A percentile compares a stretch with the other conserved stretches of the same genome.
Evolutionary conservation across 805 yeast genomes (phyloP).

Genomic region (Metschnikowia kofuensis): DNA sequence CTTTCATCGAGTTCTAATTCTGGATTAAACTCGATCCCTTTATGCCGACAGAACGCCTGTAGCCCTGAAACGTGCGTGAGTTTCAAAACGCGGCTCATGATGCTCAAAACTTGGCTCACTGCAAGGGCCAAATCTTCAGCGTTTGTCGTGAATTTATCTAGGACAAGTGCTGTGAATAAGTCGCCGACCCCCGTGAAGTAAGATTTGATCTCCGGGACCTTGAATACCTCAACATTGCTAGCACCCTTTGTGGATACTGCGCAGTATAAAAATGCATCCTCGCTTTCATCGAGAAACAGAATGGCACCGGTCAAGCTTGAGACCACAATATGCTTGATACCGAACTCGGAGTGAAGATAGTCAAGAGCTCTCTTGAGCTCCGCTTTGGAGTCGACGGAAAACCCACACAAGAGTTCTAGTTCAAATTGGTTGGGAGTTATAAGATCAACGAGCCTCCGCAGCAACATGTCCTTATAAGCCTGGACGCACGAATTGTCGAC

Average conservation of each 20-base stretch:
- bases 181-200: conserved; percentile 97
- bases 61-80: conserved; percentile 44
- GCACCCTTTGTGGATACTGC: conserved; percentile 20
- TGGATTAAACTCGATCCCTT: conserved; percentile 11
- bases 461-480: conserved; percentile 13
- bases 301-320: conserved; percentile 16
- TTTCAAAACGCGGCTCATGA: conserved; percentile 51
- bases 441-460: conserved; percentile 12
- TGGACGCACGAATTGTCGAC: conserved; percentile 16
- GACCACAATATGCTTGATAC: conserved; percentile 15
- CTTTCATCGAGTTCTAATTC: background rate
- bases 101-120: conserved; percentile 53
- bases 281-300: conserved; percentile 2
- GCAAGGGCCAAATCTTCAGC: conserved; percentile 26
- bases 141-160: conserved; percentile 53
- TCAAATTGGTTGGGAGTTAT: conserved; percentile 21
- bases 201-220: conserved; percentile 63
- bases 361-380: conserved; percentile 13
- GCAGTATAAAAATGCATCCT: conserved; percentile 24
- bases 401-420: conserved; percentile 17
- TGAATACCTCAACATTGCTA: conserved; percentile 26
- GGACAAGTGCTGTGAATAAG: conserved; percentile 72
- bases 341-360: conserved; percentile 9
- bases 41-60: conserved; percentile 27
- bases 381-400: conserved; percentile 7